Percentiles rank a stretch among this genome's conserved stretches.
Evolutionary conservation across 495 filamentous ascomycete species (phyloP).

Genomic region (Neurospora discreta): DNA sequence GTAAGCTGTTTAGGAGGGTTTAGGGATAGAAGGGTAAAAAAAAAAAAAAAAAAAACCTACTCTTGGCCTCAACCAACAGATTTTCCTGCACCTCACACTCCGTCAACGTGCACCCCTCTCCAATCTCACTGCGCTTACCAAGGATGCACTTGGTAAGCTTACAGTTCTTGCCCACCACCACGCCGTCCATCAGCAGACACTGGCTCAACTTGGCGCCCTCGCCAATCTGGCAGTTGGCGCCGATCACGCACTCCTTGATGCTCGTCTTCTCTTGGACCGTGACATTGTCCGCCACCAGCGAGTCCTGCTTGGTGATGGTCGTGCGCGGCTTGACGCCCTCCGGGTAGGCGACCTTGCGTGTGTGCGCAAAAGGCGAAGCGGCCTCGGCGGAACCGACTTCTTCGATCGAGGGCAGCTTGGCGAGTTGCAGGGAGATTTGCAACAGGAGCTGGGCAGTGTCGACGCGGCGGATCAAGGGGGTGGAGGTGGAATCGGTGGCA

Average conservation of each 20-base stretch:
- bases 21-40: not conserved
- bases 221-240: constrained; percentile 72
- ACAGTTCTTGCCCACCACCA: constrained; percentile 63
- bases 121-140: constrained; percentile 63
- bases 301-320: constrained; percentile 65
- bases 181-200: constrained; percentile 87
- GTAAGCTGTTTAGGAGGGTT: no score
- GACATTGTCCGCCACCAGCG: constrained; percentile 73
- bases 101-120: constrained; percentile 60
- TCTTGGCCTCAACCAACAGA: constrained; percentile 66
- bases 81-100: constrained; percentile 90
- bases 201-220: constrained; percentile 66
- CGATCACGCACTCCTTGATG: constrained; percentile 85
- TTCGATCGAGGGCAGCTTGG: constrained; percentile 59
- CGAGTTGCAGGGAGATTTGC: constrained; percentile 70
- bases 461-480: constrained; percentile 67
- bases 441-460: constrained; percentile 77
- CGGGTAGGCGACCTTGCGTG: constrained; percentile 68
- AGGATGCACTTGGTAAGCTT: constrained; percentile 74
- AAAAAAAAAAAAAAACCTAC: constrained; percentile 41
- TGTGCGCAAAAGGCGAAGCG: constrained; percentile 60
- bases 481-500: constrained; percentile 5
- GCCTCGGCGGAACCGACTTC: constrained; percentile 41
- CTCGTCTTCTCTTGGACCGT: constrained; percentile 69
- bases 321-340: constrained; percentile 62